These are phyloP conservation scores for Mucor piriformis DNA, from an alignment of 371 early-diverging fungal genomes.

Conservation along the genomic window DNA sequence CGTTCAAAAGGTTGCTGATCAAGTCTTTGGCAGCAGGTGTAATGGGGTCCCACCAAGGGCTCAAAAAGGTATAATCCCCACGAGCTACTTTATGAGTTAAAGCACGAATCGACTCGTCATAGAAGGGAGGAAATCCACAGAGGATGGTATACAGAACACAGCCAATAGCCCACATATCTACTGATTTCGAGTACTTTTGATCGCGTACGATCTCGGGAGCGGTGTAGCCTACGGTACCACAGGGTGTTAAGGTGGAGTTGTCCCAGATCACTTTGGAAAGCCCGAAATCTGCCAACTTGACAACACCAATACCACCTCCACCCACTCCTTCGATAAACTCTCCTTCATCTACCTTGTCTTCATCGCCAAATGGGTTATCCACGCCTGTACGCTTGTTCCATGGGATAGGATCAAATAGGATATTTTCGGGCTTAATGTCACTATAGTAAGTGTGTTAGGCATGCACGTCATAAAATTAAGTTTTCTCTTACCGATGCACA, in stretches of 20 bases:
- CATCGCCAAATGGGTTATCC: slow-evolving; percentile 24
- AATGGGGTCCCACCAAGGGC: slow-evolving; percentile 81
- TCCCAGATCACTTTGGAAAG: slow-evolving; percentile 73
- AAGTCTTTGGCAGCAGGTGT: slow-evolving; percentile 74
- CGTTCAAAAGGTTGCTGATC: slow-evolving; percentile 60
- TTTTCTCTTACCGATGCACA: slow-evolving; percentile 68
- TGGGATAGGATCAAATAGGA: slow-evolving; percentile 68
- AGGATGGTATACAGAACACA: slow-evolving; percentile 80
- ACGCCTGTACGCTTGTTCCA: slow-evolving; percentile 25
- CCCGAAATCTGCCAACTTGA: slow-evolving; percentile 76
- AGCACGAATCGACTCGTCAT: slow-evolving; percentile 64
- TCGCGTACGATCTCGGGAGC: slow-evolving; percentile 78
- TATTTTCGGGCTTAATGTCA: slow-evolving; percentile 91
- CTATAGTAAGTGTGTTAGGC: not conserved
- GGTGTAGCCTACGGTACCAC: slow-evolving; percentile 80
- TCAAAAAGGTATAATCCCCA: slow-evolving; percentile 65
- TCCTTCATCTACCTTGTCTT: slow-evolving; percentile 59
- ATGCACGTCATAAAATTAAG: not conserved
- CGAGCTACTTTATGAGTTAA: slow-evolving; percentile 65
- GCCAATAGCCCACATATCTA: slow-evolving; percentile 85
- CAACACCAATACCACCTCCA: slow-evolving; percentile 68
- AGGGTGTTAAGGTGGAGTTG: slow-evolving; percentile 72
- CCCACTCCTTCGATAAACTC: slow-evolving; percentile 59
- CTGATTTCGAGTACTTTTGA: slow-evolving; percentile 69
- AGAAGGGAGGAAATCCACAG: slow-evolving; percentile 81